Base-by-base conservation (phyloP, 352 stramenopile species). In the Globisporangium middletonii region DNA sequence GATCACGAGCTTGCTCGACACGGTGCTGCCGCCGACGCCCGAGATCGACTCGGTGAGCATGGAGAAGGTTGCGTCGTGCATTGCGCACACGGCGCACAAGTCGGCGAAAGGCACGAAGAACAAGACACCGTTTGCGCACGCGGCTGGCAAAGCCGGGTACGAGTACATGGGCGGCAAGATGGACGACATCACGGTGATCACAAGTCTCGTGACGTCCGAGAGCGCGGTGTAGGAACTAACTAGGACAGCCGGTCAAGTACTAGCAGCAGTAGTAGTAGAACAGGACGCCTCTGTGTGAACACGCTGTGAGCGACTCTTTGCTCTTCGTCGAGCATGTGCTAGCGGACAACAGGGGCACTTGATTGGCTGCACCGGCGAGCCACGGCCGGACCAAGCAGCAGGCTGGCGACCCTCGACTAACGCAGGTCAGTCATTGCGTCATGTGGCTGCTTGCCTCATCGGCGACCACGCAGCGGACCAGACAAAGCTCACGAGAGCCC, bases 121-220 rank as follows among this genome's bases (percentile, higher is more conserved):
- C 23, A 68, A 68, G 47, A 94, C 86, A 38, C 87, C 87, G 9
- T 96, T 96, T 58, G 79, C 86, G 9, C 11, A 79, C 12, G 79
- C 83, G 1, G 87, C 87, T 11, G 64, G 77, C 49, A 62, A 86
- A 28, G 83, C 88, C 19, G 87, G 86, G 1, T 89, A 93, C 62
- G 78, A 89, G 35, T 90, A 89, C 67, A 57, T 77, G 11, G 87
- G 87, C 56, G 87, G 87, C 68, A 96, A 96, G 69, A 91, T 95
- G 79, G 87, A 96, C 67, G 87, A 96, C 70, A 95, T 96, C 57
- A 95, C 86, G 28, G 86, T 96, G 33, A 69, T 95, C n/a, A 79
- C 83, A 48, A 86, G 81, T 35, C 66, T 95, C 47, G 81, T 95
- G 23, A 70, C 65, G 26, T 66, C 64, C 18, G 33, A 38, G 33